Base-by-base conservation (phyloP, 495 filamentous ascomycete genomes). In the Aspergillus nidulans region DNA sequence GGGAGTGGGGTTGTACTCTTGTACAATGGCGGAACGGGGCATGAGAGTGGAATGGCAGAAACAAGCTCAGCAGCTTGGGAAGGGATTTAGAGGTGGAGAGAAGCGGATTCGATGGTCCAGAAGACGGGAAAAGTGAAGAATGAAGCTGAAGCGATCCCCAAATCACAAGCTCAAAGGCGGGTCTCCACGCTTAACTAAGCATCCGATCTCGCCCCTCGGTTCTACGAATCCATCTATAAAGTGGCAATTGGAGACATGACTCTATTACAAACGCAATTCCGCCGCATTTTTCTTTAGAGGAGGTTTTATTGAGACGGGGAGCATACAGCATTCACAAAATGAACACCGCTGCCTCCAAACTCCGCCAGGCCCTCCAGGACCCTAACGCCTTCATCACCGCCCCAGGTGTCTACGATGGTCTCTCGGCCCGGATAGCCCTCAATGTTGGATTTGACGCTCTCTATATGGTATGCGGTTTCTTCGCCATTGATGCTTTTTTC, bases 401-500 rank as follows among this genome's bases (percentile, higher is more conserved):
- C 9, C 85, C 85, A 1, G 85, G 86, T 13, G 84, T 89, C 15
- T 88, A 87, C 56, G 85, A 88, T 72, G 85, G 86, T 15, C 71
- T 87, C 38, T 84, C 82, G 6, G 84, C 86, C 20, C 76, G 86
- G 1, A 77, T 87, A 32, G 85, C 85, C 4, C 74, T 88, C 15
- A 69, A 72, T 13, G 69, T 80, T 12, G 84, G 85, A 8, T 85
- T 84, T 50, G 77, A 88, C 38, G 76, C 76, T 20, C 64, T 89
- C 42, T 88, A 88, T 68, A 87, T 89, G 85, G 73, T 74, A 23
- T 16, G 36, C 47, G 3, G 12, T 16, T 6, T 46, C n/a, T 34
- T 18, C 16, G 8, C 10, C 28, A 9, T 20, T 44, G 16, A 56
- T 47, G 50, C 16, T 50, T 6, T 28, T n/a, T 32, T 42, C 18